Conservation (phyloP, 2,329 filamentous ascomycete genomes). For the Penicillium hordei region DNA sequence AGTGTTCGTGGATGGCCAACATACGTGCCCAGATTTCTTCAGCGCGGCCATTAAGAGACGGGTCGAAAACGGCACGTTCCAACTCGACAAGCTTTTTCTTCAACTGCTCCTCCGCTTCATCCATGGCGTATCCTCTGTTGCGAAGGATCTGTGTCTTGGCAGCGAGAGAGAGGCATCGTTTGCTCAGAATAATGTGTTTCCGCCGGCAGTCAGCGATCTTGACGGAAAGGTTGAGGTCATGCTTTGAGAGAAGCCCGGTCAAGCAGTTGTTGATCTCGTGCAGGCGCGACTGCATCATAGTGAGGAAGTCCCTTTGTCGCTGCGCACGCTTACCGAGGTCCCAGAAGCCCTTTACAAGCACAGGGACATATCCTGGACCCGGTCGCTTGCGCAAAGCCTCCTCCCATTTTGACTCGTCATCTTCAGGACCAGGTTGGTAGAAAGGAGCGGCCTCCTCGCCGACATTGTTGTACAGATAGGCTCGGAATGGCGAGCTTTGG, state of each 20-base stretch:
- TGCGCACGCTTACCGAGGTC: slow-evolving; percentile 59
- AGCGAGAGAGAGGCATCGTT: slow-evolving; percentile 60
- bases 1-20: slow-evolving; percentile 61
- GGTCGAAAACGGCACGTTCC: slow-evolving; percentile 60
- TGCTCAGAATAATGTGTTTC: slow-evolving; percentile 59
- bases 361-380: slow-evolving; percentile 57
- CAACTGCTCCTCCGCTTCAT: slow-evolving; percentile 62
- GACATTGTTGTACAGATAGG: slow-evolving; percentile 65
- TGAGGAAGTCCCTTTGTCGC: slow-evolving; percentile 58
- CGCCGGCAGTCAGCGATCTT: slow-evolving; percentile 59
- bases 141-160: slow-evolving; percentile 64
- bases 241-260: slow-evolving; percentile 58
- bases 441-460: slow-evolving; percentile 60
- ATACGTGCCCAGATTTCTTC: slow-evolving; percentile 69
- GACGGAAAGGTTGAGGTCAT: slow-evolving; percentile 60
- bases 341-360: slow-evolving; percentile 60
- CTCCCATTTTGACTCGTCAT: slow-evolving; percentile 64
- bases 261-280: slow-evolving; percentile 66
- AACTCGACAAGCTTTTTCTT: slow-evolving; percentile 61
- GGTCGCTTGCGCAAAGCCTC: slow-evolving; percentile 62
- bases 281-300: slow-evolving; percentile 57
- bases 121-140: slow-evolving; percentile 65
- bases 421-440: slow-evolving; percentile 57
- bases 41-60: slow-evolving; percentile 58
- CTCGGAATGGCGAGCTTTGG: slow-evolving; percentile 55